These are phyloP conservation scores for Penicillium daleae DNA, from an alignment of 495 filamentous ascomycete genomes.

Conservation along the genomic window DNA sequence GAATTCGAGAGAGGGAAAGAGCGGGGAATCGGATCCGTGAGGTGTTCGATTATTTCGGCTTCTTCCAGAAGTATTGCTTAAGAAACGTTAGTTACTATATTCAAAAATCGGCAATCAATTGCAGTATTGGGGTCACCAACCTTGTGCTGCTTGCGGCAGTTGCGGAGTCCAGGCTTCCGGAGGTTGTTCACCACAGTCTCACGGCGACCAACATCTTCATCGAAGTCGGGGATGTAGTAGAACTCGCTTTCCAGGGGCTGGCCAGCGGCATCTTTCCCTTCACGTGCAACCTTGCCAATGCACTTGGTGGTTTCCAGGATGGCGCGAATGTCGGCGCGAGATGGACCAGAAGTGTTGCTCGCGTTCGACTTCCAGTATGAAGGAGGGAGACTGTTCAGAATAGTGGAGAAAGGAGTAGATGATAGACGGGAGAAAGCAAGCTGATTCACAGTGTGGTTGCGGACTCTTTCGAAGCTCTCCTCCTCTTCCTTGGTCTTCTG, in stretches of 20 bases:
- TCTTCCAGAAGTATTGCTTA: constrained; percentile 96
- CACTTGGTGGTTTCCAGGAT: constrained; percentile 74
- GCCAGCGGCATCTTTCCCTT: constrained; percentile 95
- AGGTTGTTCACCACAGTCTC: constrained; percentile 84
- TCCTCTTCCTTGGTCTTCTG: constrained; percentile 40
- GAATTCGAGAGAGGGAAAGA: constrained; percentile 3
- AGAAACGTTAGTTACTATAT: constrained; percentile 23
- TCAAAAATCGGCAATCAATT: background rate
- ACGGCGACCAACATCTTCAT: constrained; percentile 76
- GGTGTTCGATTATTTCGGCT: constrained; percentile 58
- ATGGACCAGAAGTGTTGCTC: constrained; percentile 49
- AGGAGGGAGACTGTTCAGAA: constrained; percentile 80
- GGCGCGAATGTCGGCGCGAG: constrained; percentile 63
- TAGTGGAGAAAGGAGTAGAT: constrained; percentile 87
- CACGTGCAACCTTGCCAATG: constrained; percentile 83
- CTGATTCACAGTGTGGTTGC: constrained; percentile 90
- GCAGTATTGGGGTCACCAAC: constrained; percentile 51
- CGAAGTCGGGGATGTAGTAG: constrained; percentile 93
- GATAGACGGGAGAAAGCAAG: constrained; percentile 93
- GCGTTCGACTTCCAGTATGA: constrained; percentile 56
- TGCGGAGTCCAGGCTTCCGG: constrained; percentile 83
- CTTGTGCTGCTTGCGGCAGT: constrained; percentile 95
- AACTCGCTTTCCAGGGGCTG: constrained; percentile 94
- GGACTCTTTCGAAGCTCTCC: constrained; percentile 44
- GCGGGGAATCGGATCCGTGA: background rate